Evolutionary conservation across 495 filamentous ascomycete species (phyloP), one percentile per base, ranked within the genome.

Genomic region (Astrothelium macrocarpum): DNA sequence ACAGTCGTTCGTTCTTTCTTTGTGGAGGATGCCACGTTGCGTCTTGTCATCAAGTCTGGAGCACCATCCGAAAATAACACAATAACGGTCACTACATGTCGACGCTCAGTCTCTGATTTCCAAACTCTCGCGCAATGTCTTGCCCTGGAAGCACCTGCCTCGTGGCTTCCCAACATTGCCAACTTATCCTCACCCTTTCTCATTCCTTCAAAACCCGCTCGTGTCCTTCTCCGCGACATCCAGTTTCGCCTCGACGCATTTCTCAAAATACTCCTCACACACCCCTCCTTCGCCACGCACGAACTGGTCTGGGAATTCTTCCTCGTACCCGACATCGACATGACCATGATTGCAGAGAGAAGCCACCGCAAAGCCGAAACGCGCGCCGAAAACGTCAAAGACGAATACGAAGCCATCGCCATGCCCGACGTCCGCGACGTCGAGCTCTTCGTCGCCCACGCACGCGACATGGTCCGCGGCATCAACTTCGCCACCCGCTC

Each of bases 261-360:
- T 69, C 75, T 99, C 63, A 87, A 88, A 53, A 88, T 91, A 9
- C 80, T 99, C 26, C 79, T 99, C 34, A 78, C 84, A 0, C 95
- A 99, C 70, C 88, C 95, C 2, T 97, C 94, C 4, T 97, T 99
- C 73, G 85, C 90, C 0, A 97, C 90, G 0, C 95, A 97, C 71
- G 95, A 99, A 77, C 89, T 97, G 81, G 79, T 99, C 7, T 99
- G 95, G 95, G 95, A 99, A 69, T 99, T 99, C 76, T 95, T 99
- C 74, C 82, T 99, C 1, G 93, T 97, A 18, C 95, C 95, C 1
- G 95, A 99, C 63, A 81, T 97, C 23, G 91, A 96, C 68, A 82
- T 89, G 2, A 85, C 91, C 18, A 87, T 89, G 84, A 91, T 97
- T 84, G 89, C 87, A 26, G 88, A 96, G 71, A 83, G 95, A 31